Percentiles rank a stretch among this genome's conserved stretches.
Conservation (phyloP, 306 rosid genomes). For the Echinosophora koreensis region DNA sequence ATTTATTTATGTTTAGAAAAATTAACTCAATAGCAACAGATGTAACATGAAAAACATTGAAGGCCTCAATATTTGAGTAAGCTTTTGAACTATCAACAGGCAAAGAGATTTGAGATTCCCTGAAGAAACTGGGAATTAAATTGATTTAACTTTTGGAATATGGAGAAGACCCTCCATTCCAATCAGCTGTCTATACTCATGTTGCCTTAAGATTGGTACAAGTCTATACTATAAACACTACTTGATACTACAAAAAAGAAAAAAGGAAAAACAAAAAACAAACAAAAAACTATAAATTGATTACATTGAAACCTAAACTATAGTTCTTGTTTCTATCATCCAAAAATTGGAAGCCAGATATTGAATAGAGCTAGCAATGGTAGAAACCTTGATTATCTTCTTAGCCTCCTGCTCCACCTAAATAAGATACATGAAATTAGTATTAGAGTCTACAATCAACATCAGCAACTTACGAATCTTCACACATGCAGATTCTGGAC, state of each 20-base stretch:
- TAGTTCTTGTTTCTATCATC: not conserved
- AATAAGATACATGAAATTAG: not conserved
- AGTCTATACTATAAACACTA: not conserved
- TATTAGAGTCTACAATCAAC: not conserved
- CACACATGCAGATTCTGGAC: not conserved
- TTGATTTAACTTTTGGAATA: not conserved
- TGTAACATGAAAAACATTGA: not conserved
- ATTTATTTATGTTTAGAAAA: no score
- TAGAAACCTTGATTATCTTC: conserved; percentile 5
- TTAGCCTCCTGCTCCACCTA: conserved; percentile 18
- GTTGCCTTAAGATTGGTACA: not conserved
- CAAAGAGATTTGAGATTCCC: not conserved
- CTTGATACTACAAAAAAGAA: not conserved
- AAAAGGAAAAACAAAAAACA: not conserved
- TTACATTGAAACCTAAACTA: not conserved
- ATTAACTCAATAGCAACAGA: no score
- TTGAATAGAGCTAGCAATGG: not conserved
- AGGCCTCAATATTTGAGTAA: not conserved
- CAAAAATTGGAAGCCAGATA: conserved; percentile 14
- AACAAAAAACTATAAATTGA: not conserved
- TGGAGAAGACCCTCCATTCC: not conserved
- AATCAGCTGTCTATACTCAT: no score
- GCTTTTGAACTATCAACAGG: not conserved
- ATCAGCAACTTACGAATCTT: not conserved
- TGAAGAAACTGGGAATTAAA: not conserved